Evolutionary conservation across 345 rosid species (phyloP).

Genomic region (Eucalyptus pauciflora): DNA sequence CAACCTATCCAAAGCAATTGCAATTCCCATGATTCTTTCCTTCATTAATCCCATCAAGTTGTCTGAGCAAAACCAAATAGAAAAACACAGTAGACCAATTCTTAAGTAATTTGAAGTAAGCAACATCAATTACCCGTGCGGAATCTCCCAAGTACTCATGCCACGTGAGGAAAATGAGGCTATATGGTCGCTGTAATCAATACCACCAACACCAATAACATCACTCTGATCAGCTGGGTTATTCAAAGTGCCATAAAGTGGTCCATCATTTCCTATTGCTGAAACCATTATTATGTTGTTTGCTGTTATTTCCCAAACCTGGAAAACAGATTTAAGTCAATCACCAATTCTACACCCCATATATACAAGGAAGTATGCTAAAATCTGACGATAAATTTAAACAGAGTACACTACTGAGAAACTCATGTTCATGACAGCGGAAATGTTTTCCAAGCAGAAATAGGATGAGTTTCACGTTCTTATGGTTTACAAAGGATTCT

Average conservation of each 20-base stretch:
- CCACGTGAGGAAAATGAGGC: slow-evolving; percentile 99
- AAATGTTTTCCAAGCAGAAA: not conserved
- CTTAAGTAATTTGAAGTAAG: not conserved
- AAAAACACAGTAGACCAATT: not conserved
- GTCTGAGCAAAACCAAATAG: not conserved
- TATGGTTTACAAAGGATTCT: not conserved
- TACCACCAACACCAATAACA: slow-evolving; percentile 98
- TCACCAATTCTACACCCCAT: not conserved
- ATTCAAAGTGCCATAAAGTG: slow-evolving; percentile 92
- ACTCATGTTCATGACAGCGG: not conserved
- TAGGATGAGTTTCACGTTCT: not conserved
- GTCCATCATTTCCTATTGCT: slow-evolving; percentile 99
- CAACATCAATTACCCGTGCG: slow-evolving; percentile 67
- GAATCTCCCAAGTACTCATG: slow-evolving; percentile 99
- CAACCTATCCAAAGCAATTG: not conserved
- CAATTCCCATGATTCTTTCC: not conserved
- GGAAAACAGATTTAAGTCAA: slow-evolving; percentile 3
- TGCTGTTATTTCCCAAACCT: slow-evolving; percentile 99
- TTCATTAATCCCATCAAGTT: not conserved
- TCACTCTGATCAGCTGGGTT: slow-evolving; percentile 99
- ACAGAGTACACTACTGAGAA: not conserved
- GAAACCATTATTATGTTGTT: slow-evolving; percentile 97
- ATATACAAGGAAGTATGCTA: not conserved
- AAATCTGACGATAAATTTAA: not conserved
- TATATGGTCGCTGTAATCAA: slow-evolving; percentile 90